Percentiles rank a stretch among this genome's conserved stretches.
Evolutionary conservation across 768 basidiomycete genomes (phyloP).

Genomic region (Auriscalpium microsporum): DNA sequence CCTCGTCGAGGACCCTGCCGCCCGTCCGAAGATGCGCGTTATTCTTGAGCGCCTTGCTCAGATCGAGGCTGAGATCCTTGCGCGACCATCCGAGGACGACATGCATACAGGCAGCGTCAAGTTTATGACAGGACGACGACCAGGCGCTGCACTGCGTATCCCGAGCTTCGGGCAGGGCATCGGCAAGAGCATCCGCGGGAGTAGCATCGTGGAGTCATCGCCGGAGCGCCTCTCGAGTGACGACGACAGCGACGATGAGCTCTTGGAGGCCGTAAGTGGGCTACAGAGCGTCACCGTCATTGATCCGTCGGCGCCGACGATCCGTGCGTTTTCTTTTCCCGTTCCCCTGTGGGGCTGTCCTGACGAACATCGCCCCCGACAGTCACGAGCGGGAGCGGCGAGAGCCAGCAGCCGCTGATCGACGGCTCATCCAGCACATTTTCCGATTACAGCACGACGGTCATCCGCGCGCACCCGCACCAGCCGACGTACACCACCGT

Average conservation of each 20-base stretch:
- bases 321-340: conserved; percentile 2
- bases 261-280: conserved; percentile 49
- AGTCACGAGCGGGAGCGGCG: conserved; percentile 26
- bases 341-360: neutral
- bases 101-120: conserved; percentile 80
- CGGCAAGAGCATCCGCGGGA: conserved; percentile 45
- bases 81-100: conserved; percentile 57
- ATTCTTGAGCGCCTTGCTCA: conserved; percentile 72
- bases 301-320: conserved; percentile 22
- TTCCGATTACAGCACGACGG: conserved; percentile 65
- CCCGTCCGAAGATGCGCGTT: conserved; percentile 66
- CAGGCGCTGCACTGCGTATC: conserved; percentile 58
- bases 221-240: conserved; percentile 28
- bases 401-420: conserved; percentile 50
- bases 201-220: conserved; percentile 25
- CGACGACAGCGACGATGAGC: conserved; percentile 62
- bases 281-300: conserved; percentile 44
- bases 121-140: conserved; percentile 66
- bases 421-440: conserved; percentile 33
- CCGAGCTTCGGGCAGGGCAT: conserved; percentile 79
- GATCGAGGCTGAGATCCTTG: conserved; percentile 80
- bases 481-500: conserved; percentile 24
- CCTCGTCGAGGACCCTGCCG: conserved; percentile 50
- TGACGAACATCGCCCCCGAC: conserved; percentile 2
- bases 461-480: conserved; percentile 43